These are phyloP conservation scores for Phyllosticta citribraziliensis DNA, from an alignment of 2,329 filamentous ascomycete genomes.

Conservation along the genomic window DNA sequence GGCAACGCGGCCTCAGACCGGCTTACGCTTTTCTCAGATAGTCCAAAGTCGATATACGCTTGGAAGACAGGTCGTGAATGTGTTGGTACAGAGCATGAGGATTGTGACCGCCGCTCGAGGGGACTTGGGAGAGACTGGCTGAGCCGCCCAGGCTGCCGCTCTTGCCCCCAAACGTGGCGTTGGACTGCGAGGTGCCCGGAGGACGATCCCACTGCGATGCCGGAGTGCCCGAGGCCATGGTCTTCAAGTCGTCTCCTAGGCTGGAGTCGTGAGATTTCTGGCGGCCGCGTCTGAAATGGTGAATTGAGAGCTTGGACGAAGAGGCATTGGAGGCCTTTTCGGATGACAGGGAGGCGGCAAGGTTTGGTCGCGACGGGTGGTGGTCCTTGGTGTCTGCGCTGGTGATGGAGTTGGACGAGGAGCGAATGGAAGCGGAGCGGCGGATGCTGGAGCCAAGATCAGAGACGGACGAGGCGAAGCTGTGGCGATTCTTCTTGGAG, in stretches of 20 bases:
- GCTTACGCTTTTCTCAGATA: conserved; percentile 86
- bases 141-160: neutral
- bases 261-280: conserved; percentile 27
- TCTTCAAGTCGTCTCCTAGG: conserved; percentile 7
- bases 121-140: conserved; percentile 15
- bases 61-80: conserved; percentile 77
- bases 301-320: conserved; percentile 26
- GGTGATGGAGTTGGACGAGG: conserved; percentile 22
- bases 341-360: conserved; percentile 26
- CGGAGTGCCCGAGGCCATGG: conserved; percentile 3
- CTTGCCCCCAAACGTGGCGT: conserved; percentile 1
- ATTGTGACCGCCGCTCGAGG: conserved; percentile 31
- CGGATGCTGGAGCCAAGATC: conserved; percentile 31
- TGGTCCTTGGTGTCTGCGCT: conserved; percentile 17
- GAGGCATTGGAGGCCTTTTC: conserved; percentile 21
- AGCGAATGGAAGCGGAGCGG: conserved; percentile 32
- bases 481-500: conserved; percentile 15
- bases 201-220: conserved; percentile 4
- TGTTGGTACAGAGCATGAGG: conserved; percentile 51
- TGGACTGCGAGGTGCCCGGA: conserved; percentile 5
- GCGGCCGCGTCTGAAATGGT: conserved; percentile 25
- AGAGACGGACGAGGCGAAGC: conserved; percentile 26
- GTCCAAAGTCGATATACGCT: conserved; percentile 87
- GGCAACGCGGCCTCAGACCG: neutral
- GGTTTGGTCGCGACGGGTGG: conserved; percentile 16